phyloP scores from a whole-genome alignment of 116 monocot species.

The Iris pallida region DNA sequence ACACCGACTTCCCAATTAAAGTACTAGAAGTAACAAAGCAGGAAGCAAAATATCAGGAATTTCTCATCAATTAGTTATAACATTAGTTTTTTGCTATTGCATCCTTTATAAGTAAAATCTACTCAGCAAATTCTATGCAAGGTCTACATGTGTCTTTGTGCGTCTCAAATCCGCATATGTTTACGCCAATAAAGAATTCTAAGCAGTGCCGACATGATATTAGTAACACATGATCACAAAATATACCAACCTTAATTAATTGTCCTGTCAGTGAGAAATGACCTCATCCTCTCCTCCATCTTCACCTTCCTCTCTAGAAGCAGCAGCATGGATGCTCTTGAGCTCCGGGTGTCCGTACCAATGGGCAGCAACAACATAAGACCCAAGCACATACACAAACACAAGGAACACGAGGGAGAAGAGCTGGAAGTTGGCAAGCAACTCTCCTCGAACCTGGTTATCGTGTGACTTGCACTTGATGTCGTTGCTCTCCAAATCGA shows the following conservation, averaged over 20 bases:
- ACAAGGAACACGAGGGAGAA: conserved; percentile 56
- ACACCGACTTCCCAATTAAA: too few relatives aligned
- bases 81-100: too few relatives aligned
- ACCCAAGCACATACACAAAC: conserved; percentile 34
- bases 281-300: conserved; percentile 3
- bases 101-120: too few relatives aligned
- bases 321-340: conserved; percentile 15
- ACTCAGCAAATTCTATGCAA: too few relatives aligned
- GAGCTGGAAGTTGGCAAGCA: conserved; percentile 78
- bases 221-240: background rate
- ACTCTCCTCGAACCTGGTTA: conserved; percentile 53
- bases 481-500: conserved; percentile 24
- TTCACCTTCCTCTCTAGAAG: conserved; percentile 6
- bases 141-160: too few relatives aligned
- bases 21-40: too few relatives aligned
- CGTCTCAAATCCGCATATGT: too few relatives aligned
- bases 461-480: conserved; percentile 44
- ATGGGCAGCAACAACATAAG: conserved; percentile 36
- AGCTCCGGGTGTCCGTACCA: conserved; percentile 44
- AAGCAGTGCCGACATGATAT: too few relatives aligned
- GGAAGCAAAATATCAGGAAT: too few relatives aligned
- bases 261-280: background rate
- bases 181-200: too few relatives aligned
- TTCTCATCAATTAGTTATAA: too few relatives aligned
- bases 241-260: background rate